Percentiles rank a stretch among this genome's conserved stretches.
Evolutionary conservation across 345 rosid genomes (phyloP).

Genomic region (Dovyalis caffra): DNA sequence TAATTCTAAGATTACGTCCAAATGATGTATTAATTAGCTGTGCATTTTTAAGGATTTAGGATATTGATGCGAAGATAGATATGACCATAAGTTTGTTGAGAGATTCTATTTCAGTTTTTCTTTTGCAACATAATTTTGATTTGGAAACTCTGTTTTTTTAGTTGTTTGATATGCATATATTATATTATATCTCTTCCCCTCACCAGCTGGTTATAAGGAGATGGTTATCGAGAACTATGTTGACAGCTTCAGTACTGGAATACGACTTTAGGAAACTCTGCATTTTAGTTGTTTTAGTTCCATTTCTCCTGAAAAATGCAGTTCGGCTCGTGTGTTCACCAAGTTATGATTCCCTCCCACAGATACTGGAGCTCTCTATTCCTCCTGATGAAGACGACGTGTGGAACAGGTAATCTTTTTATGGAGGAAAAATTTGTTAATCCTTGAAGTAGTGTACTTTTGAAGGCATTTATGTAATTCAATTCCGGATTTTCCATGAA

Average conservation of each 20-base stretch:
- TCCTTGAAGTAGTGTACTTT: not conserved
- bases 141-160: not conserved
- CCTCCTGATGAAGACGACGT: slow-evolving; percentile 87
- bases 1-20: no score
- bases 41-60: no score
- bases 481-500: not conserved
- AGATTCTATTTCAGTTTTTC: not conserved
- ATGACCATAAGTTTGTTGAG: not conserved
- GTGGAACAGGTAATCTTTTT: slow-evolving; percentile 59
- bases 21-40: not conserved
- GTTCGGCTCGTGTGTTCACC: slow-evolving; percentile 97
- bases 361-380: slow-evolving; percentile 87
- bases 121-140: not conserved
- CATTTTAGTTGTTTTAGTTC: no score
- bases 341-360: slow-evolving; percentile 95
- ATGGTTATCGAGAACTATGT: slow-evolving; percentile 63
- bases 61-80: not conserved
- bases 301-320: slow-evolving; percentile 77
- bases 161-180: not conserved
- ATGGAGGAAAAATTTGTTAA: not conserved
- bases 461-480: not conserved
- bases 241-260: slow-evolving; percentile 91
- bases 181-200: not conserved
- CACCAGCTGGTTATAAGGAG: not conserved
- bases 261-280: slow-evolving; percentile 91